Conservation (phyloP, 2,329 filamentous ascomycete genomes). For the Sclerotinia minor region DNA sequence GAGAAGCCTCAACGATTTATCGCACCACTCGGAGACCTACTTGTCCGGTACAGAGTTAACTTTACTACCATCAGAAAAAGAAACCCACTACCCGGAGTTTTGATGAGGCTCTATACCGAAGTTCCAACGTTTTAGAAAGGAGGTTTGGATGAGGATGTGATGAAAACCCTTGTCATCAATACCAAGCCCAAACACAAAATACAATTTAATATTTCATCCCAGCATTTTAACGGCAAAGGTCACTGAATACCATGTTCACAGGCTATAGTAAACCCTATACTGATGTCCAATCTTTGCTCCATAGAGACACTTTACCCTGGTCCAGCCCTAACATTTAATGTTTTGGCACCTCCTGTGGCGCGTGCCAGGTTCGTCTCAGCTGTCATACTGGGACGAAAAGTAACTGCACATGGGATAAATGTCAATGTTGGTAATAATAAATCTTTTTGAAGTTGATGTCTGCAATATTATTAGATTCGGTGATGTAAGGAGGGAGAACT, state of each 20-base stretch:
- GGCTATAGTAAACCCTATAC: conserved; percentile 2
- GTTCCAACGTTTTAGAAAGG: conserved; percentile 15
- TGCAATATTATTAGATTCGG: conserved; percentile 6
- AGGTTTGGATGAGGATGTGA: conserved; percentile 22
- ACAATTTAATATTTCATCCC: not conserved
- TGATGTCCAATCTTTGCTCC: conserved; percentile 1
- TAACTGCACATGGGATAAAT: not conserved
- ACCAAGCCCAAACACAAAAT: conserved; percentile 4
- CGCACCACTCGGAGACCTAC: conserved; percentile 34
- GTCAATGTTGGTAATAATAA: not conserved
- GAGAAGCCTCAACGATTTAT: conserved; percentile 14
- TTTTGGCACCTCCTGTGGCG: conserved; percentile 14
- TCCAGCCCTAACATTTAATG: conserved; percentile 19
- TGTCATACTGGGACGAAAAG: conserved; percentile 25
- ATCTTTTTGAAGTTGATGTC: not conserved
- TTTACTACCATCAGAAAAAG: conserved; percentile 26
- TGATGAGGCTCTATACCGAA: not conserved
- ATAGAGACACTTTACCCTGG: not conserved
- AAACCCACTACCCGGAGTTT: not conserved
- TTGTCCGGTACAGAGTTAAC: conserved; percentile 32
- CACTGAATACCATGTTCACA: not conserved
- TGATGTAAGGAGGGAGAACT: not conserved
- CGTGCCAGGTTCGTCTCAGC: conserved; percentile 39
- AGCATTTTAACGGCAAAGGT: not conserved
- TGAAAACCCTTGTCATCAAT: conserved; percentile 11